A percentile compares a stretch with the other conserved stretches of the same genome.
Evolutionary conservation across 257 asterid species (phyloP).

Genomic region (Jacaranda mimosifolia): DNA sequence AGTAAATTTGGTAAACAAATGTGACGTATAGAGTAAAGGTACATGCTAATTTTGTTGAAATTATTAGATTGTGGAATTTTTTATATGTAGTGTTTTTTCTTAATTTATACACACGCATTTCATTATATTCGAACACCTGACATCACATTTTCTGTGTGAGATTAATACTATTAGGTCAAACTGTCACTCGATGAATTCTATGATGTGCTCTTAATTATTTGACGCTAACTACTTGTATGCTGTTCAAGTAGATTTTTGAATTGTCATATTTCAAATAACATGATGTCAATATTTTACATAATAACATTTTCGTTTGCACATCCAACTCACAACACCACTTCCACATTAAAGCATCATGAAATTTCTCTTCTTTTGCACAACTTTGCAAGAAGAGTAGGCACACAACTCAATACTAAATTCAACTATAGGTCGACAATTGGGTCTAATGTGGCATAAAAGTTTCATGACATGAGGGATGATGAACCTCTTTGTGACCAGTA

Average conservation of each 20-base stretch:
- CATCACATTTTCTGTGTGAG: too few species aligned
- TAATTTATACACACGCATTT: too few species aligned
- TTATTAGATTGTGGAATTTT: too few species aligned
- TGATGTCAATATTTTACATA: neutral
- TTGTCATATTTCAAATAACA: too few species aligned
- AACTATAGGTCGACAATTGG: neutral
- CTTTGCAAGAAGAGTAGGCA: neutral
- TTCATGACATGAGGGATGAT: neutral
- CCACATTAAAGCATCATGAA: neutral
- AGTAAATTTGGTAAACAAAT: too few species aligned
- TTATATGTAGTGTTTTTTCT: too few species aligned
- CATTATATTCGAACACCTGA: too few species aligned
- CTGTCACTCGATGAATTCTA: too few species aligned
- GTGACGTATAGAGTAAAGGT: too few species aligned
- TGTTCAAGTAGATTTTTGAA: neutral
- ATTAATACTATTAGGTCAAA: too few species aligned
- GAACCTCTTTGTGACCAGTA: neutral
- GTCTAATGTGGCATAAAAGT: neutral
- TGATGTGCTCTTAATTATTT: too few species aligned
- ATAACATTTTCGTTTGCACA: neutral
- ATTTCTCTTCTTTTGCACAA: neutral
- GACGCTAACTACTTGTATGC: neutral
- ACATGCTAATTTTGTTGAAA: too few species aligned
- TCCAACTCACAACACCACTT: neutral
- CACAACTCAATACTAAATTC: neutral